Conservation (phyloP, 345 rosid species). For the Viola odorata region DNA sequence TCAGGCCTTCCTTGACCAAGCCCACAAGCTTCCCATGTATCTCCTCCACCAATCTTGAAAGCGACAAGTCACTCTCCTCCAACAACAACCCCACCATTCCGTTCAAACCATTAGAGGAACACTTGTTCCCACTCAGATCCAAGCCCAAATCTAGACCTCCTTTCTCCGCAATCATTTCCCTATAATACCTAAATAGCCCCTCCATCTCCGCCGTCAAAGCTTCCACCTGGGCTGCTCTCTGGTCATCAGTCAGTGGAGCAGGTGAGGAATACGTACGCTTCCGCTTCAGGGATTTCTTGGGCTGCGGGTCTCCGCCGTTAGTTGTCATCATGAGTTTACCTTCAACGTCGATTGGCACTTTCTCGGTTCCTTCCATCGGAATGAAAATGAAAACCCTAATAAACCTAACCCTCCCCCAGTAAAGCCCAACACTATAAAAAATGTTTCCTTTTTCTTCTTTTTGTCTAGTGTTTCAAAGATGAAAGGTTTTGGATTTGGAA, state of each 20-base stretch:
- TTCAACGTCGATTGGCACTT: too few relatives aligned
- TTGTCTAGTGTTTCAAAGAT: too few relatives aligned
- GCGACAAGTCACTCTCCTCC: conserved; percentile 67
- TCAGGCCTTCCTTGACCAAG: conserved; percentile 13
- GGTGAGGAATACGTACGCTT: conserved; percentile 35
- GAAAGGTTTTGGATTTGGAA: too few relatives aligned
- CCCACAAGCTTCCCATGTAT: conserved; percentile 27
- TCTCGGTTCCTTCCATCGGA: too few relatives aligned
- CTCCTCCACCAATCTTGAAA: conserved; percentile 58
- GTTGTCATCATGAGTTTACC: not conserved
- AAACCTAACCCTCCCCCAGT: too few relatives aligned
- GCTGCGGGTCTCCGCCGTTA: conserved; percentile 13
- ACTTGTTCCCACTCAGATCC: conserved; percentile 20
- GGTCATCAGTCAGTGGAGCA: conserved; percentile 26
- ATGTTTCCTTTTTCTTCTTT: too few relatives aligned
- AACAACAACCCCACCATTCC: conserved; percentile 51
- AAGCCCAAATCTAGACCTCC: conserved; percentile 26
- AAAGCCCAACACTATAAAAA: too few relatives aligned
- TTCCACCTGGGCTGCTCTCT: conserved; percentile 38
- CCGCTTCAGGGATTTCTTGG: conserved; percentile 44
- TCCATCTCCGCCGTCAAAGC: conserved; percentile 39
- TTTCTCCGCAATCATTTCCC: conserved; percentile 34
- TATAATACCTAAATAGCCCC: conserved; percentile 49
- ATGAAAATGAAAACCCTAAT: too few relatives aligned
- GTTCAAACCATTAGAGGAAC: conserved; percentile 26